phyloP scores from a whole-genome alignment of 2,329 filamentous ascomycete species.

The Elsinoe arachidis region DNA sequence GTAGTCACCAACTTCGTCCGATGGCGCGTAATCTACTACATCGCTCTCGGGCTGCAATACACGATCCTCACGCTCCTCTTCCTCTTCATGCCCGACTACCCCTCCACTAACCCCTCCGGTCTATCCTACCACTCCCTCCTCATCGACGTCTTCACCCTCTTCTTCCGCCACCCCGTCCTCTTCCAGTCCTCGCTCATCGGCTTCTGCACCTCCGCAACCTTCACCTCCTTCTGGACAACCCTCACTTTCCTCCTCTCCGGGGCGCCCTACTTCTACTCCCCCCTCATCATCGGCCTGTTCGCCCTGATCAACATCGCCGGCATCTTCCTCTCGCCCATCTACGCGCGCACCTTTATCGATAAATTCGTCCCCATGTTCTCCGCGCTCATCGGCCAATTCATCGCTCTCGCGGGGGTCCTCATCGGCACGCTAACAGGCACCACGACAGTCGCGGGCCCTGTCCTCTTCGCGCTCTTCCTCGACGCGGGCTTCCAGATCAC shows the following conservation, averaged over 20 bases:
- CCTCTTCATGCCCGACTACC: slow-evolving; percentile 73
- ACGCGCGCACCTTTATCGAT: slow-evolving; percentile 62
- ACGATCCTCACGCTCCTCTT: slow-evolving; percentile 57
- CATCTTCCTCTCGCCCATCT: slow-evolving; percentile 60
- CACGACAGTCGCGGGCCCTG: slow-evolving; percentile 59
- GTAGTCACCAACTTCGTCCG: slow-evolving; percentile 63
- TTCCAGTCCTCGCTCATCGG: slow-evolving; percentile 61
- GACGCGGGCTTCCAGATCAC: slow-evolving; percentile 66
- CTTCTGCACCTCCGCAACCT: slow-evolving; percentile 53
- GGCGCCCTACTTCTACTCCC: slow-evolving; percentile 58
- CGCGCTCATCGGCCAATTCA: slow-evolving; percentile 52
- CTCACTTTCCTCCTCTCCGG: slow-evolving; percentile 69
- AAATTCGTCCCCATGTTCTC: slow-evolving; percentile 59
- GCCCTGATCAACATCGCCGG: slow-evolving; percentile 65
- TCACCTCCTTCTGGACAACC: slow-evolving; percentile 65
- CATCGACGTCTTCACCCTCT: slow-evolving; percentile 54
- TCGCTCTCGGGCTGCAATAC: slow-evolving; percentile 63
- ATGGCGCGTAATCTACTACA: slow-evolving; percentile 75
- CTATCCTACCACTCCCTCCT: slow-evolving; percentile 59
- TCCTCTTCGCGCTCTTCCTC: slow-evolving; percentile 61
- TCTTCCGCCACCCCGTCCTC: slow-evolving; percentile 57
- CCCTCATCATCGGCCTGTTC: slow-evolving; percentile 66
- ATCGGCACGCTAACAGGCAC: slow-evolving; percentile 62
- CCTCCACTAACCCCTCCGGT: slow-evolving; percentile 58
- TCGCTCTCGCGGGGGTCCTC: slow-evolving; percentile 53